Evolutionary conservation across 2,329 filamentous ascomycete genomes (phyloP).

Genomic region (Fusarium buxicola): DNA sequence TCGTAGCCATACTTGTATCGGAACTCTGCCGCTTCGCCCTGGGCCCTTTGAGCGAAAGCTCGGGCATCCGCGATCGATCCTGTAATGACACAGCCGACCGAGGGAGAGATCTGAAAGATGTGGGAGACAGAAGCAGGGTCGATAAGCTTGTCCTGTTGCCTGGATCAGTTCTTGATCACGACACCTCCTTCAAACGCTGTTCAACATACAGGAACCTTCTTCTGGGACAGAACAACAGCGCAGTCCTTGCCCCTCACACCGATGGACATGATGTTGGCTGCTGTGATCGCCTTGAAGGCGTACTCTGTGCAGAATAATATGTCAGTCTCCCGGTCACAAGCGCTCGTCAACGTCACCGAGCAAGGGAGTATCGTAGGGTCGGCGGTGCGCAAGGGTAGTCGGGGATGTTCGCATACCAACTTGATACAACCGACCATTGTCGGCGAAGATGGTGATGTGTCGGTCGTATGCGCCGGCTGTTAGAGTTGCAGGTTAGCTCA

Average conservation of each 20-base stretch:
- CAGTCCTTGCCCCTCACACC: slow-evolving; percentile 97
- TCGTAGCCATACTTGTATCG: slow-evolving; percentile 99
- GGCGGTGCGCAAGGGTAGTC: slow-evolving; percentile 6
- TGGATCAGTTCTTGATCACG: slow-evolving; percentile 38
- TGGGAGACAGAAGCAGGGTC: slow-evolving; percentile 97
- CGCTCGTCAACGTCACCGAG: slow-evolving; percentile 30
- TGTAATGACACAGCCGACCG: slow-evolving; percentile 97
- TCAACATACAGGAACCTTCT: slow-evolving; percentile 92
- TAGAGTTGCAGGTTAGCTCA: slow-evolving; percentile 45
- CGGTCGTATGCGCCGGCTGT: slow-evolving; percentile 86
- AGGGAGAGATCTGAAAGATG: slow-evolving; percentile 96
- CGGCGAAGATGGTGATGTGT: slow-evolving; percentile 99
- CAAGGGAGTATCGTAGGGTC: slow-evolving; percentile 28
- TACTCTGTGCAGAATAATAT: slow-evolving; percentile 75
- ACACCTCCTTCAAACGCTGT: neutral
- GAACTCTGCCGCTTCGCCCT: slow-evolving; percentile 97
- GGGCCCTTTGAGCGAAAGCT: slow-evolving; percentile 90
- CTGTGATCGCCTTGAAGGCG: slow-evolving; percentile 99
- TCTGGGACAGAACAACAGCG: slow-evolving; percentile 96
- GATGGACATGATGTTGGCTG: slow-evolving; percentile 98
- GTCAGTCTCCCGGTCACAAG: slow-evolving; percentile 39
- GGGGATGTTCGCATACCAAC: slow-evolving; percentile 76
- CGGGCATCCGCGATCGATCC: slow-evolving; percentile 97
- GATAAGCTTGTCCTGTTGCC: slow-evolving; percentile 91
- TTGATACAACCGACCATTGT: slow-evolving; percentile 98